Base-by-base conservation (phyloP, 1,284 basidiomycete genomes). In the Ustilago trichophora region DNA sequence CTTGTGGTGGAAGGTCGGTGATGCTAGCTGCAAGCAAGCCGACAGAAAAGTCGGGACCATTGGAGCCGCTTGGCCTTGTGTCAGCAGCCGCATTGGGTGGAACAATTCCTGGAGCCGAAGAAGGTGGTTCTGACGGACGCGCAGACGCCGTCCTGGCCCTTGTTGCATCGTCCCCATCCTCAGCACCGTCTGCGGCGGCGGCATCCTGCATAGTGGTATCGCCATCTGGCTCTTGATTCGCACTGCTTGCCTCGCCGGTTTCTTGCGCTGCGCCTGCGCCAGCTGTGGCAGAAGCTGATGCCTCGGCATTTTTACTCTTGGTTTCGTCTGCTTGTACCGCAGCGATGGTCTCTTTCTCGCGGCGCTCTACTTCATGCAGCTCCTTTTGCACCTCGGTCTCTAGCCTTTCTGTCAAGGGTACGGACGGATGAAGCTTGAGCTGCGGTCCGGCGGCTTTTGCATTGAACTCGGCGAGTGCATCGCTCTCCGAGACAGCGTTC, bases 1-100 rank as follows among this genome's bases (percentile, higher is more conserved):
- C 91, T 52, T 77, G 79, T 3, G 93, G 93, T 3, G 87, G 87
- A 31, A 94, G 83, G 57, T 96, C 93, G 18, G 86, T 80, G 49
- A 88, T 85, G n/a, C 87, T 84, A 0, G 92, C 91, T 9, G 87
- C 73, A 11, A 75, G 56, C n/a, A 80, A 58, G 9, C 68, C 77
- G 0, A 56, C 60, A 12, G 67, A 63, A 26, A 55, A 66, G 48
- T 62, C 64, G 2, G 63, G 53, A 18, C 56, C 62, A 11, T 46
- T 27, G 2, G 60, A 26, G 15, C 42, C 29, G 13, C 11, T 13
- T 2, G 27, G 36, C 21, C 33, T 37, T 12, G 49, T 31, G 3
- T 27, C 47, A 15, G 53, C 24, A 12, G 41, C 41, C 10, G 41
- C 22, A n/a, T 52, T 21, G 6, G 56, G 45, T 13, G 53, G 40